Evolutionary conservation across 192 early-diverging fungal genomes (phyloP), one percentile per base, ranked within the genome.

Genomic region (Umbelopsis ramanniana): DNA sequence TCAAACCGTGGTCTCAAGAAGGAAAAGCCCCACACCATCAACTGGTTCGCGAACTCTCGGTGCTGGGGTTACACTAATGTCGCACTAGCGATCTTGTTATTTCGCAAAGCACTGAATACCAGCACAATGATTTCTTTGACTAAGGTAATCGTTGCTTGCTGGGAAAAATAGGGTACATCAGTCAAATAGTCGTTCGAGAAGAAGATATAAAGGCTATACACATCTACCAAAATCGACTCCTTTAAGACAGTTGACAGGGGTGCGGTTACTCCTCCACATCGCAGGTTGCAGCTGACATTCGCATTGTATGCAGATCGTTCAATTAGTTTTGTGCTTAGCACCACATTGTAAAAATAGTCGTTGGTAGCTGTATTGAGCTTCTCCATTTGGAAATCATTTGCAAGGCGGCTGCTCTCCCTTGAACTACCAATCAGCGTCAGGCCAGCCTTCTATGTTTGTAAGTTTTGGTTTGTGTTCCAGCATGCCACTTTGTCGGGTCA

Each of bases 11-110:
- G 40, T 43, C 40, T 6, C 8, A 43, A 43, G 8, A 43, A 43
- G 40, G 11, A 43, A 43, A 43, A 43, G 40, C 11, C 40, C 40
- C 0, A 43, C 40, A 7, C 6, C 6, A 43, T 43, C 11, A 43
- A 29, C 29, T 12, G 11, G 40, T 11, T 43, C 6, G 40, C 40
- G 40, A 43, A 43, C 11, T 43, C 57, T 63, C 26, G 57, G 57
- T 63, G 35, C 57, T 63, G 57, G 33, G 15, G 57, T 35, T 63
- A 63, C 57, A 63, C 57, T 2, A 63, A 63, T 63, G 57, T 63
- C 33, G 11, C 6, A 63, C 57, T 17, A 19, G n/a, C n/a, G 17
- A 50, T 5, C 5, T 19, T 0, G 14, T 15, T 6, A 50, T 50
- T 21, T 50, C 48, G 7, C 48, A 48, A 3, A 14, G 3, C 47